A percentile compares a stretch with the other conserved stretches of the same genome.
phyloP scores from a whole-genome alignment of 2,329 filamentous ascomycete species.

The Huntiella bhutanensis region DNA sequence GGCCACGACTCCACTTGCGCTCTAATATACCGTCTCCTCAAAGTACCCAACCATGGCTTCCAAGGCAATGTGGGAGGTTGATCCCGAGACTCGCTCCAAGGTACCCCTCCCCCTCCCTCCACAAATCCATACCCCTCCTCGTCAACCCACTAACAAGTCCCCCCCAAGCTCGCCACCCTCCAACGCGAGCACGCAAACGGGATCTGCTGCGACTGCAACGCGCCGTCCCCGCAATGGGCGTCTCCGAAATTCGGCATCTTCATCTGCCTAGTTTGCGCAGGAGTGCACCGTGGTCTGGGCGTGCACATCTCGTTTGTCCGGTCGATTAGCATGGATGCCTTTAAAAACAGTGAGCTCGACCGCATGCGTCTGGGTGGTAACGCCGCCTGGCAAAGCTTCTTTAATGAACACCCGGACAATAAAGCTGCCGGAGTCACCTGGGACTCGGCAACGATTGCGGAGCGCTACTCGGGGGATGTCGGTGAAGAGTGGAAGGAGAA shows the following conservation, averaged over 20 bases:
- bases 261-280: slow-evolving; percentile 92
- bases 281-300: slow-evolving; percentile 81
- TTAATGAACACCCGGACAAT: slow-evolving; percentile 51
- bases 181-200: slow-evolving; percentile 83
- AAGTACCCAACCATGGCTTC: slow-evolving; percentile 30
- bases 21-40: not conserved
- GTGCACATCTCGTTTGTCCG: slow-evolving; percentile 98
- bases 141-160: slow-evolving; percentile 9
- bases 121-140: slow-evolving; percentile 12
- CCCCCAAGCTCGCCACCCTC: slow-evolving; percentile 59
- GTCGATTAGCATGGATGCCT: slow-evolving; percentile 95
- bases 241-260: slow-evolving; percentile 95
- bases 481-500: slow-evolving; percentile 94
- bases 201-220: slow-evolving; percentile 83
- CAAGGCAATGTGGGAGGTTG: slow-evolving; percentile 94
- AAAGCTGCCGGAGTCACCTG: slow-evolving; percentile 51
- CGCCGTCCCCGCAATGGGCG: slow-evolving; percentile 95
- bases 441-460: slow-evolving; percentile 76
- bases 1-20: no score
- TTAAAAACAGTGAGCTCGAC: slow-evolving; percentile 81
- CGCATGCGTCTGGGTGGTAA: slow-evolving; percentile 91
- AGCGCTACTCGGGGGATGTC: slow-evolving; percentile 73
- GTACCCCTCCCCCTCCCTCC: slow-evolving; percentile 26
- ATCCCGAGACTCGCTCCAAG: slow-evolving; percentile 92
- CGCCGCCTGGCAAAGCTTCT: slow-evolving; percentile 70